Base-by-base conservation (phyloP, 2,329 filamentous ascomycete genomes). In the Trichoderma oligosporum region DNA sequence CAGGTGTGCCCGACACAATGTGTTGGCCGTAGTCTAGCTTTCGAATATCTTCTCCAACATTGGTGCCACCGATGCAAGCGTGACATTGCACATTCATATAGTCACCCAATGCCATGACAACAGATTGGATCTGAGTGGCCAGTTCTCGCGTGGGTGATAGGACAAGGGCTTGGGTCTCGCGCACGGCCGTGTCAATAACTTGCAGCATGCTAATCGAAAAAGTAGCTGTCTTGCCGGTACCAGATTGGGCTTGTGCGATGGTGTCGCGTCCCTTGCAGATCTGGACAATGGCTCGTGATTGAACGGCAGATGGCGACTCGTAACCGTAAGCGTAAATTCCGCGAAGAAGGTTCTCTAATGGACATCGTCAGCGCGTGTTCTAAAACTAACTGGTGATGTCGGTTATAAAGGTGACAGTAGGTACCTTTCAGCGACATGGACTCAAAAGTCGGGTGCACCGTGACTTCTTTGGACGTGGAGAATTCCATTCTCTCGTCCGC, bases 51-150 rank as follows among this genome's bases (percentile, higher is more conserved):
- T 97, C 94, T 66, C 94, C 91, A 35, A 99, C 92, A 70, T 96
- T 97, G 64, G 94, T 99, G 60, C 94, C 94, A 65, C 94, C 94
- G 68, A 99, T 97, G 75, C 94, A 99, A 59, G 94, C 93, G 69
- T 99, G 94, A 77, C 94, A 99, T 76, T 99, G 92, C 3, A 99
- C 91, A 71, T 97, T 97, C 94, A 99, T 97, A 80, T 97, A 99
- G 75, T 99, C 94, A 64, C 94, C 94, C n/a, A 99, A 84, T n/a
- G 94, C 94, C 86, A 97, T 96, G 66, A 99, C 89, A 59, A 99
- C 94, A 33, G 91, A 96, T 76, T 99, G 94, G 63, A 99, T 99
- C 76, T 99, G 94, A 25, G 93, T 97, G 44, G 94, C 94, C 63
- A 99, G 80, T 82, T 99, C 94, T 71, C 94, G 91, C 18, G 93